Evolutionary conservation across 352 stramenopile genomes (phyloP).

Genomic region (Phytophthora tentaculata): DNA sequence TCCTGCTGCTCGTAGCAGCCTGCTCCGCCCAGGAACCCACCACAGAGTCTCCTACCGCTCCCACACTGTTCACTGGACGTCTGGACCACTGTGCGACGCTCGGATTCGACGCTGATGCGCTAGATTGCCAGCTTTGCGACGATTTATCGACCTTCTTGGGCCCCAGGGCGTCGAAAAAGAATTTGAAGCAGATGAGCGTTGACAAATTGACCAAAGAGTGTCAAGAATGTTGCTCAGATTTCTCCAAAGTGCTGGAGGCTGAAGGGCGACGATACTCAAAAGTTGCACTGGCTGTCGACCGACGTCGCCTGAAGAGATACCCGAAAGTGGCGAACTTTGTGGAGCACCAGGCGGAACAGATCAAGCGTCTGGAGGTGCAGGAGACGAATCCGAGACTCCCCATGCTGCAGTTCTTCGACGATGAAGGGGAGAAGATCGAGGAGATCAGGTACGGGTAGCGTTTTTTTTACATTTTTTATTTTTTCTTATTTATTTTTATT

Average conservation of each 20-base stretch:
- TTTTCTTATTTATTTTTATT: conserved; percentile 11
- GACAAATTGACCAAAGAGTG: conserved; percentile 41
- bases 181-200: conserved; percentile 9
- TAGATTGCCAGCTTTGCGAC: conserved; percentile 70
- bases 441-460: conserved; percentile 58
- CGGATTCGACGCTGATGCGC: conserved; percentile 63
- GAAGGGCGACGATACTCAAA: conserved; percentile 45
- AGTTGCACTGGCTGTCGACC: conserved; percentile 64
- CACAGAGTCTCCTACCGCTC: neutral
- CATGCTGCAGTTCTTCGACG: conserved; percentile 73
- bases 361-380: conserved; percentile 56
- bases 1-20: conserved; percentile 11
- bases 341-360: conserved; percentile 49
- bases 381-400: conserved; percentile 56
- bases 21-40: conserved; percentile 16
- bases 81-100: conserved; percentile 38
- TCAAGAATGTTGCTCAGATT: conserved; percentile 58
- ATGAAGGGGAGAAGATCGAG: conserved; percentile 52
- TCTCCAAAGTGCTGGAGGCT: conserved; percentile 37
- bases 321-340: conserved; percentile 78
- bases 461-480: conserved; percentile 13
- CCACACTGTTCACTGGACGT: neutral
- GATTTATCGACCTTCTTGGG: conserved; percentile 47
- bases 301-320: conserved; percentile 58
- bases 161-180: conserved; percentile 1